Conservation (phyloP, 208 protist species). For the Trypanosoma caninum region DNA sequence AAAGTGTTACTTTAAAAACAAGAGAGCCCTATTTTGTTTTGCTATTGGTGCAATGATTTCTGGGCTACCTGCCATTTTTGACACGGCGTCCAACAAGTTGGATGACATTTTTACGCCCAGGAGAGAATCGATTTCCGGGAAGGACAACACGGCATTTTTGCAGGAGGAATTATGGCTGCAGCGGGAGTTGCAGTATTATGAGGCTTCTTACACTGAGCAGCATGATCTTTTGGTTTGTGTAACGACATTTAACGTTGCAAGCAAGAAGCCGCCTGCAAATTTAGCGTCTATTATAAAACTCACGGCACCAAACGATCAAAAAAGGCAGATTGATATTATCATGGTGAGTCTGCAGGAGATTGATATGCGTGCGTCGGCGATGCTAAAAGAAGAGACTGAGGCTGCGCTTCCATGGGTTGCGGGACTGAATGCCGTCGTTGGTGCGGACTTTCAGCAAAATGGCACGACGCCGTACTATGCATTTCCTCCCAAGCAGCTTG, state of each 20-base stretch:
- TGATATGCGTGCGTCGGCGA: constrained; percentile 88
- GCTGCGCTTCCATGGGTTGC: constrained; percentile 66
- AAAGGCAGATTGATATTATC: constrained; percentile 59
- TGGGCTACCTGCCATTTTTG: constrained; percentile 58
- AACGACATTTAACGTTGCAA: constrained; percentile 84
- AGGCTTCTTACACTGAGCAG: constrained; percentile 60
- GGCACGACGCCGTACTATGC: constrained; percentile 52
- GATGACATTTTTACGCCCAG: constrained; percentile 35
- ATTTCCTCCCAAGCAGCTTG: constrained; percentile 80
- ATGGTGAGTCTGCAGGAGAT: constrained; percentile 88
- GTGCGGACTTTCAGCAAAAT: constrained; percentile 34
- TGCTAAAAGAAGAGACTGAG: constrained; percentile 87
- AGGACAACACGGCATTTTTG: constrained; percentile 2
- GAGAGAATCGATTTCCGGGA: constrained; percentile 4
- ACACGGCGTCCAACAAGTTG: constrained; percentile 31
- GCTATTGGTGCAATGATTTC: constrained; percentile 37
- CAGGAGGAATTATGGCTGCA: constrained; percentile 73
- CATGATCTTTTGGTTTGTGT: constrained; percentile 61
- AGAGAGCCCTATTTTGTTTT: not conserved
- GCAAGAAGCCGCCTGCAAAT: constrained; percentile 61
- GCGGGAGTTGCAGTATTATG: constrained; percentile 73
- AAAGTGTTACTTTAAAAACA: too few relatives aligned
- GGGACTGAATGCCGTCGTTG: constrained; percentile 44
- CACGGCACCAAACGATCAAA: constrained; percentile 9
- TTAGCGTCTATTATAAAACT: constrained; percentile 29